Evolutionary conservation across 306 rosid species (phyloP).

Genomic region (Vicia sativa): DNA sequence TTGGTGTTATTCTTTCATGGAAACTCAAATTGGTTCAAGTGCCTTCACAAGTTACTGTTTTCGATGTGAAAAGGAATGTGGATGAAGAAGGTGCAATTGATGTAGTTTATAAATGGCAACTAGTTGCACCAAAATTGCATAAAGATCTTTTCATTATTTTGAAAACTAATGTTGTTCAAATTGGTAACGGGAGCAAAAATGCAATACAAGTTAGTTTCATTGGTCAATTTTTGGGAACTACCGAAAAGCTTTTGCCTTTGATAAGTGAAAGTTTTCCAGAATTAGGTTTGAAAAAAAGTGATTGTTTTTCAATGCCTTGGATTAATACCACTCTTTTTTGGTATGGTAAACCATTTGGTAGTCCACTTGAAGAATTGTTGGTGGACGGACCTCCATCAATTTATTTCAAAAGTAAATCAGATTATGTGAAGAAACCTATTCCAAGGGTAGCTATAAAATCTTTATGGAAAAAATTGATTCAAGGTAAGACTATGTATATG

Average conservation of each 20-base stretch:
- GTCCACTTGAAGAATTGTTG: conserved; percentile 23
- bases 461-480: conserved; percentile 25
- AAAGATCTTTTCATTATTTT: conserved; percentile 41
- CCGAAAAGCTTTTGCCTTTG: conserved; percentile 34
- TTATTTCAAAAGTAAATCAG: conserved; percentile 28
- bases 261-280: conserved; percentile 48
- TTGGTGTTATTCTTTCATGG: conserved; percentile 68
- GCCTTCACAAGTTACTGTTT: conserved; percentile 57
- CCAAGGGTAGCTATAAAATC: conserved; percentile 11
- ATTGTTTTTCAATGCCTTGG: conserved; percentile 52
- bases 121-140: conserved; percentile 42
- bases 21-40: conserved; percentile 54
- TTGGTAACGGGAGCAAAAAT: not conserved
- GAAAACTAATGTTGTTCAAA: not conserved
- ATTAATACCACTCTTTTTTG: conserved; percentile 43
- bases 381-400: accelerated
- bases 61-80: conserved; percentile 37
- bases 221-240: conserved; percentile 45
- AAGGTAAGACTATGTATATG: conserved; percentile 10
- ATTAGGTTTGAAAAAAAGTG: conserved; percentile 43
- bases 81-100: conserved; percentile 44
- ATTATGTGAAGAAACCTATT: conserved; percentile 40
- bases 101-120: conserved; percentile 54
- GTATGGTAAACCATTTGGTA: not conserved
- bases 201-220: conserved; percentile 33